Conservation (phyloP, 108 stramenopile species). For the Seminavis robusta region DNA sequence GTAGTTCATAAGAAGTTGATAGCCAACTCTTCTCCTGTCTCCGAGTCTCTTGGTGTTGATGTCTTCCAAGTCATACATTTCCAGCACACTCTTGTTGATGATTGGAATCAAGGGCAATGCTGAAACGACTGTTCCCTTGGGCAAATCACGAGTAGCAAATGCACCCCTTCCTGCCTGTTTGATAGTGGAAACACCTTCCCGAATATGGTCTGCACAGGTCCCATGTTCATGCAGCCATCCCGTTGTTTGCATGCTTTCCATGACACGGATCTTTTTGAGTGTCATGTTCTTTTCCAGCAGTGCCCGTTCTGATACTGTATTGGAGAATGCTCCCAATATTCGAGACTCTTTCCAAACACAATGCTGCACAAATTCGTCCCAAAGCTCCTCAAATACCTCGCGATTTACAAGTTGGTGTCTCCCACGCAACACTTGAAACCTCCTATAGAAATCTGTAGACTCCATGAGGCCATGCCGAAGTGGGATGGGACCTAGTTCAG, state of each 20-base stretch:
- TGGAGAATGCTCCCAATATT: no score
- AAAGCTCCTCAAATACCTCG: no score
- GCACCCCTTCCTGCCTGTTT: constrained; percentile 70
- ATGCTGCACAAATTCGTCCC: no score
- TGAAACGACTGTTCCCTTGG: constrained; percentile 22
- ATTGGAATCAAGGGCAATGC: constrained; percentile 31
- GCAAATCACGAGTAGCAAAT: constrained; percentile 47
- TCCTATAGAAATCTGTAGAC: no score
- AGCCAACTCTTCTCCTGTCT: background rate
- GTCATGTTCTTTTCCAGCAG: no score
- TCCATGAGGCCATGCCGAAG: no score
- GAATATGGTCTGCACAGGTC: constrained; percentile 28
- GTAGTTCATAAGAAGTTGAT: constrained; percentile 68
- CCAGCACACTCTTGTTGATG: constrained; percentile 22
- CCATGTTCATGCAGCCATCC: constrained; percentile 51
- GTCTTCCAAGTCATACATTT: constrained; percentile 3
- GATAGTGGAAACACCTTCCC: constrained; percentile 20
- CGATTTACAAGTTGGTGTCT: no score
- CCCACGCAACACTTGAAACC: no score
- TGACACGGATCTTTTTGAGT: no score
- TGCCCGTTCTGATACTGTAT: no score
- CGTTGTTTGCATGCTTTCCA: constrained; percentile 21
- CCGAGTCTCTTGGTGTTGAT: background rate
- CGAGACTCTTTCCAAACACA: no score
- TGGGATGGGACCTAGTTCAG: no score